These are phyloP conservation scores for Wickerhamomyces sp. DNA, from an alignment of 1,139 yeast genomes.

Conservation along the genomic window DNA sequence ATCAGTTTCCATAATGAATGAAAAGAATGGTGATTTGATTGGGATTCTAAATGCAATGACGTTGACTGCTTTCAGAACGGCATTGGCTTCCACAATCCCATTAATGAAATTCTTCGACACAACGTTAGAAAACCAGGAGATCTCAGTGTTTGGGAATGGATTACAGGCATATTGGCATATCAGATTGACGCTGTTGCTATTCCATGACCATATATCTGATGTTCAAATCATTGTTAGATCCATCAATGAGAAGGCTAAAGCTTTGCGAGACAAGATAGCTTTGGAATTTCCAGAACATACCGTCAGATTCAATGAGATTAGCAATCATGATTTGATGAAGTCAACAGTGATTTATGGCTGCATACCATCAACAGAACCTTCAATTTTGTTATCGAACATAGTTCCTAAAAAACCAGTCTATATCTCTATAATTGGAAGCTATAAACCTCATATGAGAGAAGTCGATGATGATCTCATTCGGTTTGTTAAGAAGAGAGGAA, in stretches of 20 bases:
- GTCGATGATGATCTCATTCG: conserved; percentile 43
- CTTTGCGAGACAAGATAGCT: conserved; percentile 26
- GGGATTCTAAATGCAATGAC: conserved; percentile 57
- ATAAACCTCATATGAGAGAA: conserved; percentile 66
- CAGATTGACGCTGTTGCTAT: conserved; percentile 39
- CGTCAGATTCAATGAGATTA: conserved; percentile 22
- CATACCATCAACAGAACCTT: conserved; percentile 49
- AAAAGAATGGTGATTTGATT: conserved; percentile 42
- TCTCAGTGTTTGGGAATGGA: conserved; percentile 57
- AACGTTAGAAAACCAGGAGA: conserved; percentile 9
- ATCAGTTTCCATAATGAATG: conserved; percentile 44
- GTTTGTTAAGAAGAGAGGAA: conserved; percentile 25
- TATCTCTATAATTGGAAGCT: conserved; percentile 61
- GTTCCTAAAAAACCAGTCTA: conserved; percentile 35
- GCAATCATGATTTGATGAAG: conserved; percentile 22
- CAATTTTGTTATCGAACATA: conserved; percentile 35
- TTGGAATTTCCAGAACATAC: conserved; percentile 24
- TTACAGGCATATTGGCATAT: conserved; percentile 66
- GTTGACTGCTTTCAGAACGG: conserved; percentile 66
- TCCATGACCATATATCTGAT: conserved; percentile 30
- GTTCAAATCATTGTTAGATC: conserved; percentile 42
- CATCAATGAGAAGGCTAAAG: conserved; percentile 37
- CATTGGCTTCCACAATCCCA: conserved; percentile 51
- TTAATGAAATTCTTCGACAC: conserved; percentile 33
- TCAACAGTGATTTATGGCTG: conserved; percentile 52